phyloP scores from a whole-genome alignment of 2,329 filamentous ascomycete genomes.

The Trichoderma simmonsii region DNA sequence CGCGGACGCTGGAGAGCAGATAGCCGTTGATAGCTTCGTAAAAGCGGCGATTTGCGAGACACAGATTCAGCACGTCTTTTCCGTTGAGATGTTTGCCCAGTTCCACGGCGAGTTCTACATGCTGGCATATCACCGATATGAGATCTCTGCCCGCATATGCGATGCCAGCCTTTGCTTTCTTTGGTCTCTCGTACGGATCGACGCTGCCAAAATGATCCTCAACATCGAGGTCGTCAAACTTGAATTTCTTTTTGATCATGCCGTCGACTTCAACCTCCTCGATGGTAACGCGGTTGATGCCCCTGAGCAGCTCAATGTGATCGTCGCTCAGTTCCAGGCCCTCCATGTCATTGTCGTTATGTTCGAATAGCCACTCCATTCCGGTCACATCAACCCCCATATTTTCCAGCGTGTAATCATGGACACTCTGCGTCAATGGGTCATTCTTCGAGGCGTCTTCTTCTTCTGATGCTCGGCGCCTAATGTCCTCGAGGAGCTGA shows the following conservation, averaged over 20 bases:
- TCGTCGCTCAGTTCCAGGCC: background rate
- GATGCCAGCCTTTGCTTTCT: conserved; percentile 19
- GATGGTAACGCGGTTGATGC: conserved; percentile 16
- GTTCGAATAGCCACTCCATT: background rate
- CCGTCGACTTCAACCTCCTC: conserved; percentile 19
- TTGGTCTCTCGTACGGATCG: conserved; percentile 29
- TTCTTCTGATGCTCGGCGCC: conserved; percentile 23
- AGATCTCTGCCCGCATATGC: conserved; percentile 38
- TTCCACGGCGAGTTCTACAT: conserved; percentile 52
- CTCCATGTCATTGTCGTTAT: background rate
- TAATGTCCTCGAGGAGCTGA: conserved; percentile 25
- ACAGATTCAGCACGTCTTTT: conserved; percentile 60
- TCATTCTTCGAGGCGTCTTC: conserved; percentile 15
- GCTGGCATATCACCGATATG: conserved; percentile 41
- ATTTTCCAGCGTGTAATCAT: background rate
- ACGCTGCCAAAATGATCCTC: conserved; percentile 30
- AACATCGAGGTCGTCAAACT: conserved; percentile 29
- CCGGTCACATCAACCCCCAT: conserved; percentile 1
- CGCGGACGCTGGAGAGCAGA: conserved; percentile 56
- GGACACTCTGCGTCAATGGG: background rate
- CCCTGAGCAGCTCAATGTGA: conserved; percentile 2
- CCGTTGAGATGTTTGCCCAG: conserved; percentile 54
- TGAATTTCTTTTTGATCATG: conserved; percentile 27
- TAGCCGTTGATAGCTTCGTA: conserved; percentile 58
- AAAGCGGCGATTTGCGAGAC: conserved; percentile 61